These are phyloP conservation scores for Aspergillus panamensis DNA, from an alignment of 495 filamentous ascomycete genomes.

Conservation along the genomic window DNA sequence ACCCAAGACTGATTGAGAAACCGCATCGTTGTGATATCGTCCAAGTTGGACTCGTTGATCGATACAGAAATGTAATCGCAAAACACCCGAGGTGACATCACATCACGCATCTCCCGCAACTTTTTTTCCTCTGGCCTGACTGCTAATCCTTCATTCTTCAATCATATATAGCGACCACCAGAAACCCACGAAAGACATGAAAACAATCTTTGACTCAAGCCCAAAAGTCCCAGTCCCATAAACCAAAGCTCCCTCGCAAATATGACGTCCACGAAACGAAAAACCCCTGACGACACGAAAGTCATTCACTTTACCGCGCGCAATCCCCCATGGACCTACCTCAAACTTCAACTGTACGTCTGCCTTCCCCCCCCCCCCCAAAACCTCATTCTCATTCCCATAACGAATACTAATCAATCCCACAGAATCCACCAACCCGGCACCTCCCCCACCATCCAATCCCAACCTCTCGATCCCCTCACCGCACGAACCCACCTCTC, in stretches of 20 bases:
- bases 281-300: slow-evolving; percentile 25
- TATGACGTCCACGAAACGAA: slow-evolving; percentile 29
- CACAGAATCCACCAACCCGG: slow-evolving; percentile 35
- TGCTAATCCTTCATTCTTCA: neutral
- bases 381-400: neutral
- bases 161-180: neutral
- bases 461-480: slow-evolving; percentile 60
- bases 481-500: slow-evolving; percentile 71
- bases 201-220: too few relatives aligned
- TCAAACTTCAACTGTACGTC: slow-evolving; percentile 45
- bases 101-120: slow-evolving; percentile 10
- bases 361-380: neutral
- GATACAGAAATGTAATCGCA: neutral
- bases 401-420: neutral
- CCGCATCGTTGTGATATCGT: neutral
- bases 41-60: neutral
- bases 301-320: slow-evolving; percentile 41
- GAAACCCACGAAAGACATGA: too few relatives aligned
- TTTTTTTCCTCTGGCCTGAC: slow-evolving; percentile 12
- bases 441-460: slow-evolving; percentile 19
- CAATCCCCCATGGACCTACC: slow-evolving; percentile 49
- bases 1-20: neutral
- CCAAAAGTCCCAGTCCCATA: too few relatives aligned
- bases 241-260: neutral
- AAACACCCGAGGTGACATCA: slow-evolving; percentile 22